phyloP scores from a whole-genome alignment of 805 yeast genomes.

The Pichia cephalocereana region DNA sequence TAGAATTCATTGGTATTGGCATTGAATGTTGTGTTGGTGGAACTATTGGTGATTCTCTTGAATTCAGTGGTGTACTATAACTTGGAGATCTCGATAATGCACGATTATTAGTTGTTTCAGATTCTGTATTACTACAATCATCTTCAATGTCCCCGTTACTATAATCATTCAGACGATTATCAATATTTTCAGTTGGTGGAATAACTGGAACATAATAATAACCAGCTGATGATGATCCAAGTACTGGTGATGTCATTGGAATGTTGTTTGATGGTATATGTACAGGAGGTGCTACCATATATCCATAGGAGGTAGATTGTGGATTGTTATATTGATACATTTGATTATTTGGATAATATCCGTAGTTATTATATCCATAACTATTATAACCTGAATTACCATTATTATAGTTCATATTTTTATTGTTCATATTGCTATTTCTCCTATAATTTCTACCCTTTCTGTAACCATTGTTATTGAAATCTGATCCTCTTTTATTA shows the following conservation, averaged over 20 bases:
- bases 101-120: neutral
- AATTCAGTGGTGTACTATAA: neutral
- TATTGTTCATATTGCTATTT: neutral
- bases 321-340: neutral
- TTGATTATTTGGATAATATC: neutral
- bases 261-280: neutral
- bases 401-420: neutral
- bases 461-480: neutral
- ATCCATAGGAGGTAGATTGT: neutral
- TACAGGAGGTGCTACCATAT: neutral
- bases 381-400: neutral
- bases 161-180: neutral
- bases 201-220: slow-evolving; percentile 8
- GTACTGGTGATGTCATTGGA: slow-evolving; percentile 3
- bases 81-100: neutral
- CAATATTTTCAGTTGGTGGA: slow-evolving; percentile 7
- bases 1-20: too few species aligned
- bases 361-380: neutral
- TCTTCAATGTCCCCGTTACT: neutral
- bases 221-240: slow-evolving; percentile 7
- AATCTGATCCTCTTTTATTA: neutral
- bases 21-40: neutral
- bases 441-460: neutral
- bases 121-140: neutral
- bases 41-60: neutral